A percentile compares a stretch with the other conserved stretches of the same genome.
Evolutionary conservation across 345 rosid species (phyloP).

Genomic region (Hibiscus mutabilis): DNA sequence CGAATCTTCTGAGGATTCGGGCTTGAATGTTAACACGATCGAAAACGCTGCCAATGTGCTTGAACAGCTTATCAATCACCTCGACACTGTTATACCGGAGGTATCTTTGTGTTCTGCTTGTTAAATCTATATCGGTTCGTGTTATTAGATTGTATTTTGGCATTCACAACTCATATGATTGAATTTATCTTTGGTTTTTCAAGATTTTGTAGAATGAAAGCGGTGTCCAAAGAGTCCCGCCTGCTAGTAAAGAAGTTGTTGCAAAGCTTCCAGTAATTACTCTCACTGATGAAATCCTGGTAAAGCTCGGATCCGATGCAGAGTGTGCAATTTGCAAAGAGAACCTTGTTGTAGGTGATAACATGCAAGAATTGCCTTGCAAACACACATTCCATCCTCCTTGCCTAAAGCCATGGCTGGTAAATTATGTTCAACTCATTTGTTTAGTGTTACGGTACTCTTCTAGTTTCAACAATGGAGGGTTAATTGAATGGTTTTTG

Average conservation of each 20-base stretch:
- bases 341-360: conserved; percentile 58
- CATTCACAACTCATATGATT: conserved; percentile 8
- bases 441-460: background rate
- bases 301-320: conserved; percentile 50
- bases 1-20: conserved; percentile 24
- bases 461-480: background rate
- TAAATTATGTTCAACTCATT: conserved; percentile 25
- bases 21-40: conserved; percentile 22
- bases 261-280: conserved; percentile 76
- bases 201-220: conserved; percentile 12
- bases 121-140: background rate
- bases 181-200: background rate
- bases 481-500: background rate
- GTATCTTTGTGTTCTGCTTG: background rate
- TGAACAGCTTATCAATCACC: conserved; percentile 49
- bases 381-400: conserved; percentile 88
- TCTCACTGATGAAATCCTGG: conserved; percentile 47
- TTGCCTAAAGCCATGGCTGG: conserved; percentile 98
- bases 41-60: conserved; percentile 42
- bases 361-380: conserved; percentile 65
- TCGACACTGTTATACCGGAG: conserved; percentile 42
- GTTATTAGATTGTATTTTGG: background rate
- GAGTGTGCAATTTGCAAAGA: conserved; percentile 94
- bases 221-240: conserved; percentile 66
- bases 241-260: conserved; percentile 88